A percentile compares a stretch with the other conserved stretches of the same genome.
These are phyloP conservation scores for Colletotrichum musicola DNA, from an alignment of 2,329 filamentous ascomycete genomes.

Conservation along the genomic window DNA sequence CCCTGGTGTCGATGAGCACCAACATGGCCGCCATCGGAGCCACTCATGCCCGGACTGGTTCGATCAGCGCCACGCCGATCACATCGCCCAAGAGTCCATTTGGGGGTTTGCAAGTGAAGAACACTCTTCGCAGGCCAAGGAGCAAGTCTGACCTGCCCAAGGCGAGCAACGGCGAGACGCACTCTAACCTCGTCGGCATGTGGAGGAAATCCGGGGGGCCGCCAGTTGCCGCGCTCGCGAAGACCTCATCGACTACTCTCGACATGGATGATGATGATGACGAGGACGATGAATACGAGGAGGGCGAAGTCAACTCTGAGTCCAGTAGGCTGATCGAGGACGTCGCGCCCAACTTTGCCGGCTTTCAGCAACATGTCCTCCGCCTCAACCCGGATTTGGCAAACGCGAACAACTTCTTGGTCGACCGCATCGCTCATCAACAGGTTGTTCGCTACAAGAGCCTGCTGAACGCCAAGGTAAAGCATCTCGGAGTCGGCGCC, in stretches of 20 bases:
- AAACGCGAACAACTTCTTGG: constrained; percentile 70
- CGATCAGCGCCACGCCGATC: constrained; percentile 67
- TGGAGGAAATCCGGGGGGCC: constrained; percentile 67
- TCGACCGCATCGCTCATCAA: constrained; percentile 86
- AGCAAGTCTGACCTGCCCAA: constrained; percentile 68
- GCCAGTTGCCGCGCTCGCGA: constrained; percentile 63
- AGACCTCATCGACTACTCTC: constrained; percentile 41
- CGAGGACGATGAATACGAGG: constrained; percentile 70
- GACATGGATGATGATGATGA: constrained; percentile 66
- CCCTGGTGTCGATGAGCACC: constrained; percentile 67
- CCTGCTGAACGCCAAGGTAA: constrained; percentile 76
- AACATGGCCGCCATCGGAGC: constrained; percentile 68
- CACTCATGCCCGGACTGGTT: constrained; percentile 69
- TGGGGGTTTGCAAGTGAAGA: constrained; percentile 59
- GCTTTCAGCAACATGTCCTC: constrained; percentile 81
- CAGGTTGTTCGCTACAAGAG: constrained; percentile 84
- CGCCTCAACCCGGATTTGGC: constrained; percentile 79
- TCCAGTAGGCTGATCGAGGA: constrained; percentile 72
- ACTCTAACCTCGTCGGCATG: constrained; percentile 61
- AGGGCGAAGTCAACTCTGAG: constrained; percentile 72
- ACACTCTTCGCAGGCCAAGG: constrained; percentile 64
- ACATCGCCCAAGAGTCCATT: constrained; percentile 67
- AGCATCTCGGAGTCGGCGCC: constrained; percentile 73
- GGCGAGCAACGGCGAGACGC: constrained; percentile 45
- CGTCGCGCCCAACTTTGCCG: constrained; percentile 79